A percentile compares a stretch with the other conserved stretches of the same genome.
These are phyloP conservation scores for Taiozyma sp. DNA, from an alignment of 1,139 yeast species.

Conservation along the genomic window DNA sequence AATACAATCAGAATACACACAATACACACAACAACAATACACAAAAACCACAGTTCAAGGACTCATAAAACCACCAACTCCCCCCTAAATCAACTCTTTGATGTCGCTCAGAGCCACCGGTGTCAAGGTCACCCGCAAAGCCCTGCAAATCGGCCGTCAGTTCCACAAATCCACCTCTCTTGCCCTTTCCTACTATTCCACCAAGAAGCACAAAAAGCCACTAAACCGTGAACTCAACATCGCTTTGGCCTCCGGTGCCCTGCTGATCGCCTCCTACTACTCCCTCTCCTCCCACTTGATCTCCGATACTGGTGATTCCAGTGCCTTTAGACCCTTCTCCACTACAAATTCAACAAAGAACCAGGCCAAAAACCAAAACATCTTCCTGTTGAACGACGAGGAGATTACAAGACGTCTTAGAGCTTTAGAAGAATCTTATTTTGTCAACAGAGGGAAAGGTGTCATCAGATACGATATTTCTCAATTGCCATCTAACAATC, in stretches of 20 bases:
- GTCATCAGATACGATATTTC: slow-evolving; percentile 86
- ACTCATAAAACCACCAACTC: too few species aligned
- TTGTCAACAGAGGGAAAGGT: slow-evolving; percentile 83
- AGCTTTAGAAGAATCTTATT: slow-evolving; percentile 72
- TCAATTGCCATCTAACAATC: slow-evolving; percentile 86
- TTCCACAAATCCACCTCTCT: not conserved
- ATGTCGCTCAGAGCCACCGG: too few species aligned
- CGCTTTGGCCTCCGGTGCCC: slow-evolving; percentile 28
- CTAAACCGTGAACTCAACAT: slow-evolving; percentile 5
- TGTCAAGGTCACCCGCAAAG: not conserved
- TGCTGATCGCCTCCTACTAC: slow-evolving; percentile 30
- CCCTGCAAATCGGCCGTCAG: not conserved
- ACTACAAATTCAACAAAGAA: slow-evolving; percentile 14
- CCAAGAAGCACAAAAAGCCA: not conserved
- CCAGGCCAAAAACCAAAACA: slow-evolving; percentile 22
- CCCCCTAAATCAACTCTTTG: too few species aligned
- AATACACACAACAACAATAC: too few species aligned
- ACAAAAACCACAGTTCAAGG: too few species aligned
- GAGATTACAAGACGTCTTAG: slow-evolving; percentile 70
- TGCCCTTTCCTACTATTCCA: too few species aligned
- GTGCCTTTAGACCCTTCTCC: slow-evolving; percentile 22
- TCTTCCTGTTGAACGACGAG: slow-evolving; percentile 52
- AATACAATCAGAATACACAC: too few species aligned
- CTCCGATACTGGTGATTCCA: slow-evolving; percentile 12
- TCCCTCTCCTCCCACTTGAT: slow-evolving; percentile 25